These are phyloP conservation scores for Argentina anserina DNA, from an alignment of 306 rosid genomes.

Conservation along the genomic window DNA sequence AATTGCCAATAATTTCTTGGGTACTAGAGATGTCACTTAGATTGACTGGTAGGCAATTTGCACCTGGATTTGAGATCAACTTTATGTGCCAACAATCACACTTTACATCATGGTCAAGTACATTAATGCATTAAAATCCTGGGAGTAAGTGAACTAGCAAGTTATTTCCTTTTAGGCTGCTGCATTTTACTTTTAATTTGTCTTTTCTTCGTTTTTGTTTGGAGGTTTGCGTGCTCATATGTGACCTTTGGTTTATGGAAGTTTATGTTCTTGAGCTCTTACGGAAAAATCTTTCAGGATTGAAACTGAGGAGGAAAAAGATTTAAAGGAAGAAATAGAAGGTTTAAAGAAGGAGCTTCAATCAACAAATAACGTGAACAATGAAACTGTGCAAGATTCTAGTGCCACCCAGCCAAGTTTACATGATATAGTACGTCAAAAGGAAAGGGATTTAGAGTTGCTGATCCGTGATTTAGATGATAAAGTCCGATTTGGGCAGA, in stretches of 20 bases:
- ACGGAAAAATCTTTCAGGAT: slow-evolving; percentile 48
- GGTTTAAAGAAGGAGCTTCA: slow-evolving; percentile 62
- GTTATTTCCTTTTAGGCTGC: neutral
- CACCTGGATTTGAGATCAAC: neutral
- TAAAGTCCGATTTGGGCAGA: slow-evolving; percentile 91
- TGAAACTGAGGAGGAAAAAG: slow-evolving; percentile 68
- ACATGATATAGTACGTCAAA: slow-evolving; percentile 30
- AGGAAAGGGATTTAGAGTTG: slow-evolving; percentile 68
- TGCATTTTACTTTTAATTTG: neutral
- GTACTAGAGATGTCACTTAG: neutral
- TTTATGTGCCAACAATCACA: neutral
- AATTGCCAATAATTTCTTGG: neutral
- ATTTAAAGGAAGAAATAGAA: slow-evolving; percentile 76
- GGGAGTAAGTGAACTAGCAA: neutral
- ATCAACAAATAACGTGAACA: slow-evolving; percentile 30
- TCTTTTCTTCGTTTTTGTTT: neutral
- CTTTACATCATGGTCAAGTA: neutral
- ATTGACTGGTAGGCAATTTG: neutral
- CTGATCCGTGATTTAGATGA: slow-evolving; percentile 73
- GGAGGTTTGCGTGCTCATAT: slow-evolving; percentile 7
- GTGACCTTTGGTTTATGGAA: neutral
- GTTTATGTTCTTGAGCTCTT: slow-evolving; percentile 34
- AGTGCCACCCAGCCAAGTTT: slow-evolving; percentile 40
- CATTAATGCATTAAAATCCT: neutral
- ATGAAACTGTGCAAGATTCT: slow-evolving; percentile 46